phyloP scores from a whole-genome alignment of 2,329 filamentous ascomycete species.

The Aureobasidium sp. region DNA sequence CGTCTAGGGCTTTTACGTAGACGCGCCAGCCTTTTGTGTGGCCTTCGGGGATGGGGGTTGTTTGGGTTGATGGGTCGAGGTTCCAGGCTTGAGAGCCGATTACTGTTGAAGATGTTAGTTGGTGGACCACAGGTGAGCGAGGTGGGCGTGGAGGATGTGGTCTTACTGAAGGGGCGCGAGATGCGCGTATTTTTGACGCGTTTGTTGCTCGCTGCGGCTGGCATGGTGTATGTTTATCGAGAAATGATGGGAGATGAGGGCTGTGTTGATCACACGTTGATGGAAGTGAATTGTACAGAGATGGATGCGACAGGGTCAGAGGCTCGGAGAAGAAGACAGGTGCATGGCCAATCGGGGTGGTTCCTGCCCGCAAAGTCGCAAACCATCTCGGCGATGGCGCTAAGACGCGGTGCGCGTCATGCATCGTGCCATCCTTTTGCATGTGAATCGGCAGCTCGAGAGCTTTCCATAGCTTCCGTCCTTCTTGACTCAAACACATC shows the following conservation, averaged over 20 bases:
- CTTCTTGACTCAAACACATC: no score
- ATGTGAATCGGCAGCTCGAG: not conserved
- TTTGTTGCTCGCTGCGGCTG: conserved; percentile 26
- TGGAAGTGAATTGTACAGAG: not conserved
- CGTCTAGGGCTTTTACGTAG: conserved; percentile 83
- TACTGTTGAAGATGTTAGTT: conserved; percentile 17
- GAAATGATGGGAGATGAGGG: not conserved
- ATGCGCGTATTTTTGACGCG: conserved; percentile 26
- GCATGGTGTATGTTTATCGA: conserved; percentile 19
- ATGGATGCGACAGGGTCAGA: not conserved
- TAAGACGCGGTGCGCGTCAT: conserved; percentile 1
- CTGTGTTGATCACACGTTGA: not conserved
- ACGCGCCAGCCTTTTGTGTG: conserved; percentile 97
- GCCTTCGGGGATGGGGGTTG: conserved; percentile 68
- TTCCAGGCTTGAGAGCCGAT: conserved; percentile 43
- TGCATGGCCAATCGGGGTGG: not conserved
- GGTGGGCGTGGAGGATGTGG: not conserved
- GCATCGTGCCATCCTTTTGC: not conserved
- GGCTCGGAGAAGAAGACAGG: not conserved
- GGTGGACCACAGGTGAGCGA: no score
- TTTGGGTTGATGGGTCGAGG: conserved; percentile 65
- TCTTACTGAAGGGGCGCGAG: conserved; percentile 24
- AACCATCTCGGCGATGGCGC: not conserved
- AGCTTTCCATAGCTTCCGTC: not conserved
- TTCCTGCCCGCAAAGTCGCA: conserved; percentile 3